Conservation (phyloP, 176 grass and related monocot genomes). For the Poa pratensis region DNA sequence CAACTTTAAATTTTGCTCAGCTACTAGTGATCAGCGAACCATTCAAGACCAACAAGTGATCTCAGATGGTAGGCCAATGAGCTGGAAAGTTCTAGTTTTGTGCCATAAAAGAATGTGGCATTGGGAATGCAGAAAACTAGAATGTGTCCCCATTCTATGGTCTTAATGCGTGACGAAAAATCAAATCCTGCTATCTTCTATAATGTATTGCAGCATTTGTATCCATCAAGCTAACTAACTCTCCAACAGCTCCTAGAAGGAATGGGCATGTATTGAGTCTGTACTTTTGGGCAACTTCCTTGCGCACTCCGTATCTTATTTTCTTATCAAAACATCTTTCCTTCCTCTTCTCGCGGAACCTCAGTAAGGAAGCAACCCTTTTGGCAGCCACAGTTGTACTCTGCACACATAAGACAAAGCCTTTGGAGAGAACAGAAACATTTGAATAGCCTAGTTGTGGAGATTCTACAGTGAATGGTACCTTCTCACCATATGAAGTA, state of each 20-base stretch:
- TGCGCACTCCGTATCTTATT: slow-evolving; percentile 73
- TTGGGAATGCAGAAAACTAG: not conserved
- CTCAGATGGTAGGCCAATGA: slow-evolving; percentile 12
- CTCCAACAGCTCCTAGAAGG: slow-evolving; percentile 7
- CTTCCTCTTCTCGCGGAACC: slow-evolving; percentile 85
- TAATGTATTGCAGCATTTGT: not conserved
- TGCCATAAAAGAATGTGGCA: slow-evolving; percentile 2
- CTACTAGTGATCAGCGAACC: not conserved
- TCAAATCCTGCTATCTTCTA: not conserved
- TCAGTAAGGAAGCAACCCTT: slow-evolving; percentile 73
- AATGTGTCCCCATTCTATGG: not conserved
- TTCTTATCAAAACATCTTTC: slow-evolving; percentile 85
- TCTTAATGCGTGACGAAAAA: slow-evolving; percentile 1
- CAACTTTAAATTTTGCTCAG: not conserved
- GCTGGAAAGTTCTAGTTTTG: slow-evolving; percentile 2
- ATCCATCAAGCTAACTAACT: slow-evolving; percentile 19
- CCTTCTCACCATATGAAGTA: slow-evolving; percentile 53
- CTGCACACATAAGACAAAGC: slow-evolving; percentile 37
- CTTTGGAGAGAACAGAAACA: slow-evolving; percentile 29
- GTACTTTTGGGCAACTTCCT: slow-evolving; percentile 86
- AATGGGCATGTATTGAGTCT: slow-evolving; percentile 24
- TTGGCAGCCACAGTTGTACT: slow-evolving; percentile 59
- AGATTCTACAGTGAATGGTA: slow-evolving; percentile 33
- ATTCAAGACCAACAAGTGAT: slow-evolving; percentile 8
- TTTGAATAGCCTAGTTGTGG: not conserved